Evolutionary conservation across 306 rosid genomes (phyloP), one percentile per base, ranked within the genome.

Genomic region (Fragaria ananassa): DNA sequence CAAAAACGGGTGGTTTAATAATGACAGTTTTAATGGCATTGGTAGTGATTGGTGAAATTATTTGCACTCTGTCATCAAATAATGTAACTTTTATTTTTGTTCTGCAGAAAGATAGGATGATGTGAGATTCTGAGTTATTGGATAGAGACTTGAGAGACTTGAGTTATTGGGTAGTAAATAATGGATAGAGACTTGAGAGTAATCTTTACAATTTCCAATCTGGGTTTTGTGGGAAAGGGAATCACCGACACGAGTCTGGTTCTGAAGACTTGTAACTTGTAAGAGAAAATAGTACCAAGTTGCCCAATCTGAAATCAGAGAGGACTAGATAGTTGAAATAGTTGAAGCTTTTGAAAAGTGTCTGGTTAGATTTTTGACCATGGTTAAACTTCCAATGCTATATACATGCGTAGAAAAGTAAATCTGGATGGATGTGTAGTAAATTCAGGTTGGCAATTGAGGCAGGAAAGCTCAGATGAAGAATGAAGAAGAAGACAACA

Each of bases 221-320:
- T 49, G 63, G 73, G 79, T 8, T 45, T 56, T 29, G 79, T 56
- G 73, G 72, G 19, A 50, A 64, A 57, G 47, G 34, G 58, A 29
- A 71, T 58, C 76, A 83, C 86, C 86, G 86, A 83, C 86, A 76
- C 81, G 78, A 70, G 79, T 66, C 68, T 47, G 77, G 6, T 65
- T 57, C 57, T 8, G 21, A 14, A 49, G 54, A 49, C 44, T 39
- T 45, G 61, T 67, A 17, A 62, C 42, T 39, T 45, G 61, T 67
- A 17, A 62, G 6, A 64, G 45, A 35, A 35, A 8, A 27, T 44
- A 4, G 70, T 35, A 18, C 14, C 46, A 65, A 19, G 70, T 37
- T 65, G 78, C 70, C 39, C 63, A 34, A 47, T 39, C 67, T 72
- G 67, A 8, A 56, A 39, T 11, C 19, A 12, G 49, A 54, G 14